Conservation (phyloP, 441 rosid genomes). For the Pelargonium citronellum region DNA sequence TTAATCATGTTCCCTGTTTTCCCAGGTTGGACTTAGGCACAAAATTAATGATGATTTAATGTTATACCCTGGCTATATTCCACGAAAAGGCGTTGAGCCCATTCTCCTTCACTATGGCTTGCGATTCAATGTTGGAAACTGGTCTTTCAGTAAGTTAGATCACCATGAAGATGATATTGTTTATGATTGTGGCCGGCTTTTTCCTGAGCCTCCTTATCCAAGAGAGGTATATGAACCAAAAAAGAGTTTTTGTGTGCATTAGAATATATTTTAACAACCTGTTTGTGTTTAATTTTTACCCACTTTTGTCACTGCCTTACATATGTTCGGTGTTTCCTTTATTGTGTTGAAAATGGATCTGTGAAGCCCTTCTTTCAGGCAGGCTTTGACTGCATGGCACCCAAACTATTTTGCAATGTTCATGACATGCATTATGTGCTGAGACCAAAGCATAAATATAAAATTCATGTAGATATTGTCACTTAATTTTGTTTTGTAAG, state of each 20-base stretch:
- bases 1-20: constrained; percentile 17
- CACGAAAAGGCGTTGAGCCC: constrained; percentile 74
- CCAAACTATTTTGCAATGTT: too few species aligned
- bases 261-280: neutral
- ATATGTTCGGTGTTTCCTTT: neutral
- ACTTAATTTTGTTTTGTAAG: neutral
- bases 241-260: neutral
- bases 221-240: constrained; percentile 55
- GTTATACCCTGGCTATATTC: constrained; percentile 95
- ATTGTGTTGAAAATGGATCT: neutral
- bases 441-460: too few species aligned
- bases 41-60: constrained; percentile 79
- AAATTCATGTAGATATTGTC: too few species aligned
- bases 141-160: constrained; percentile 89
- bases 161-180: constrained; percentile 91
- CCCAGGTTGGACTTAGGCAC: constrained; percentile 90
- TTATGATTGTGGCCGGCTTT: constrained; percentile 73
- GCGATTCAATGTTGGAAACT: constrained; percentile 76
- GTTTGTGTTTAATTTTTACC: neutral
- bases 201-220: constrained; percentile 99
- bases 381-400: too few species aligned
- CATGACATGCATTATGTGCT: too few species aligned
- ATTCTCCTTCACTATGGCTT: constrained; percentile 90
- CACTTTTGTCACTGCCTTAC: neutral
- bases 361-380: neutral